Base-by-base conservation (phyloP, 2,329 filamentous ascomycete genomes). In the Gremmenia infestans region DNA sequence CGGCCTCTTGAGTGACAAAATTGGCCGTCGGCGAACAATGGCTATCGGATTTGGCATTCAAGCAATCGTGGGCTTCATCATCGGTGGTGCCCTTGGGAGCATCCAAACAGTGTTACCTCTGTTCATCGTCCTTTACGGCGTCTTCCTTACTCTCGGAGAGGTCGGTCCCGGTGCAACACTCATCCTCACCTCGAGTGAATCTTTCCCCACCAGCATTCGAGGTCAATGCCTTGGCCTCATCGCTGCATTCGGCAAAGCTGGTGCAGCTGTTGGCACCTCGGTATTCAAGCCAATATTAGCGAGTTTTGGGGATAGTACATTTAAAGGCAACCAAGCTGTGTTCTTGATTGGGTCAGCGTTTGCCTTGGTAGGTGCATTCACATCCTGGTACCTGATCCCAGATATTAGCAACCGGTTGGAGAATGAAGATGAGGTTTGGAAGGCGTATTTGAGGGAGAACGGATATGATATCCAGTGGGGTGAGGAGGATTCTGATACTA, bases 271-370 rank as follows among this genome's bases (percentile, higher is more conserved):
- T 17, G 78, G 77, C 0, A 80, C 76, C 0, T 70, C 78, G 54
- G 76, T 78, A 2, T 81, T 81, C 55, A 77, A 72, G 0, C 75
- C 77, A 0, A 81, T 82, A 46, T 73, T 78, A 35, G 71, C 74
- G 51, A 72, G 72, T 1, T 78, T 72, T 53, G 52, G 71, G 25
- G 61, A 70, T 14, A 69, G 74, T 25, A 66, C 71, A 0, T 64
- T 71, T 9, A 74, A 76, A 59, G 78, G 78, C 0, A 71, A 78
- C 43, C 77, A 79, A 54, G 75, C 72, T 0, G 75, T 75, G 0
- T 81, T 81, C 57, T 66, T 81, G 17, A 78, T 81, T 53, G 78
- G 78, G 0, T 73, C 75, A 1, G 77, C 68, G 0, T 80, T 81
- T 63, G 74, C 76, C 0, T 67, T 76, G 0, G 62, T 77, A 2